Conservation (phyloP, 2,329 filamentous ascomycete genomes). For the Penicillium hordei region DNA sequence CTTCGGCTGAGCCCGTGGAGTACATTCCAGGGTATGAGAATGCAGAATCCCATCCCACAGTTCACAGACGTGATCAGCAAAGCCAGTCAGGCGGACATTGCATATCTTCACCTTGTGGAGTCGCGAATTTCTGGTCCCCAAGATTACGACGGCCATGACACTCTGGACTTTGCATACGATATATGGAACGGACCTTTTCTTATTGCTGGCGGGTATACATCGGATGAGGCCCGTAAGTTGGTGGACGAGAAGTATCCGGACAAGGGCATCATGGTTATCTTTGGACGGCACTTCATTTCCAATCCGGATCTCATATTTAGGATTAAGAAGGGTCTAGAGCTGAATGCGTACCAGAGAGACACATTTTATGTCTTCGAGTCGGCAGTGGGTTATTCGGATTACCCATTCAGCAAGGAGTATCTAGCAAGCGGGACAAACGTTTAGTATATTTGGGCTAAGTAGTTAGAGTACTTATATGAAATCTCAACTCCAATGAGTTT, state of each 20-base stretch:
- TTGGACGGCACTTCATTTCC: slow-evolving; percentile 34
- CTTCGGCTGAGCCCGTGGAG: slow-evolving; percentile 46
- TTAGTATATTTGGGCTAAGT: neutral
- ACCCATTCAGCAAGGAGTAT: slow-evolving; percentile 12
- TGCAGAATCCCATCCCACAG: slow-evolving; percentile 61
- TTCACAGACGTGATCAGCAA: slow-evolving; percentile 57
- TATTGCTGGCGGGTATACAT: slow-evolving; percentile 48
- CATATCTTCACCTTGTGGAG: slow-evolving; percentile 63
- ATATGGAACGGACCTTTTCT: slow-evolving; percentile 50
- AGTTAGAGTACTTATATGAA: neutral
- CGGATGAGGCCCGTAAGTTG: slow-evolving; percentile 35
- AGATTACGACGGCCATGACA: slow-evolving; percentile 12
- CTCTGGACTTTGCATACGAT: slow-evolving; percentile 44
- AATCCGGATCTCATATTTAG: slow-evolving; percentile 30
- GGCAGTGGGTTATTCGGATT: slow-evolving; percentile 28
- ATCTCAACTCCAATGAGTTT: too few relatives aligned
- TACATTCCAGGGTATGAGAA: slow-evolving; percentile 50
- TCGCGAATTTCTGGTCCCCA: slow-evolving; percentile 39
- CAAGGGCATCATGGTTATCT: slow-evolving; percentile 31
- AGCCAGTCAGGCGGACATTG: slow-evolving; percentile 52
- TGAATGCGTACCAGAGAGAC: slow-evolving; percentile 18
- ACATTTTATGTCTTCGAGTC: slow-evolving; percentile 20
- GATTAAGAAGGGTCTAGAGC: slow-evolving; percentile 17
- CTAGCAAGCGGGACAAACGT: neutral
- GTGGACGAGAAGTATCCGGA: slow-evolving; percentile 30